phyloP scores from a whole-genome alignment of 176 grass and related monocot species.

The Miscanthus lutarioriparius region DNA sequence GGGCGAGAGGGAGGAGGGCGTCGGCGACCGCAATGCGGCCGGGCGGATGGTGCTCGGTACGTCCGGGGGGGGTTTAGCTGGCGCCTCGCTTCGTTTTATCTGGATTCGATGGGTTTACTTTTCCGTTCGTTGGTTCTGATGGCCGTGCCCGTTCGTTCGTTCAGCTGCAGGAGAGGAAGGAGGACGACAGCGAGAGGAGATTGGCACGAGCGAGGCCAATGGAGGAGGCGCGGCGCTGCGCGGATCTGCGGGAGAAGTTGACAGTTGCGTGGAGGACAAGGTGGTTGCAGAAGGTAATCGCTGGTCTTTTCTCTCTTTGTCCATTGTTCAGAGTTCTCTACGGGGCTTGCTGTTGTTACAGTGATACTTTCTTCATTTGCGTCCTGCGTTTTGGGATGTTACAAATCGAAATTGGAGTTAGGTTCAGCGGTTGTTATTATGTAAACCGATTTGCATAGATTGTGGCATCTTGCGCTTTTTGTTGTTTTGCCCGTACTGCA shows the following conservation, averaged over 20 bases:
- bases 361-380: neutral
- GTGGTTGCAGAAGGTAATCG: constrained; percentile 23
- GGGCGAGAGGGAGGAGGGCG: neutral
- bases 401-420: neutral
- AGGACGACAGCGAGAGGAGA: constrained; percentile 12
- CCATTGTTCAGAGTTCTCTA: neutral
- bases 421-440: neutral
- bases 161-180: neutral
- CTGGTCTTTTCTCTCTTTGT: neutral
- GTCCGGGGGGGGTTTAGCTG: neutral
- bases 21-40: constrained; percentile 19
- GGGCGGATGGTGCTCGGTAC: neutral
- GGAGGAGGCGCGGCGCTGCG: constrained; percentile 1
- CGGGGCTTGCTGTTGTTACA: neutral
- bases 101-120: neutral
- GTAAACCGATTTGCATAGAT: neutral
- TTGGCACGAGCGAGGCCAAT: neutral
- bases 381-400: constrained; percentile 3
- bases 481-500: constrained; percentile 20
- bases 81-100: neutral
- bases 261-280: neutral
- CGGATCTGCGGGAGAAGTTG: constrained; percentile 40
- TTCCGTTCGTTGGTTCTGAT: constrained; percentile 2
- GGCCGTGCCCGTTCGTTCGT: neutral
- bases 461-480: constrained; percentile 18